phyloP scores from a whole-genome alignment of 2,329 filamentous ascomycete genomes.

The Blastomyces parvus region DNA sequence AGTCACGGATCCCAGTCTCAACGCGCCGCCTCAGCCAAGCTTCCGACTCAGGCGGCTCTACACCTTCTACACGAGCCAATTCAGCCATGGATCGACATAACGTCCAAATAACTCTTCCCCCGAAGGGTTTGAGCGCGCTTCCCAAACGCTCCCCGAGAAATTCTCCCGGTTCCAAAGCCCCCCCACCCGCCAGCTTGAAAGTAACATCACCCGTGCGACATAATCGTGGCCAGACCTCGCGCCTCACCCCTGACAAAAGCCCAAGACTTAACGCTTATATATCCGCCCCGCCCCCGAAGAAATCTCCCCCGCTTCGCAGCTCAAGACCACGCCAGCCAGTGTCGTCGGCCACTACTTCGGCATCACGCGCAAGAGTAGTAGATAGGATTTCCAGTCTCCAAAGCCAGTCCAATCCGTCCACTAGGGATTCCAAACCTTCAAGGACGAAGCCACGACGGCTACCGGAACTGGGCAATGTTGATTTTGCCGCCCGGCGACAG shows the following conservation, averaged over 20 bases:
- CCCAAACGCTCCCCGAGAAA: conserved; percentile 32
- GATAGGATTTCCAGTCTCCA: conserved; percentile 45
- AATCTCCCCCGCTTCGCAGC: conserved; percentile 67
- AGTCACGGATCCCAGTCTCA: conserved; percentile 39
- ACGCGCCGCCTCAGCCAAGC: conserved; percentile 32
- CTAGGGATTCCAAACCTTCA: conserved; percentile 26
- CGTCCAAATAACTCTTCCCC: conserved; percentile 23
- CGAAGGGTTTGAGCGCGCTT: conserved; percentile 33
- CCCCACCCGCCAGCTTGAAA: conserved; percentile 13
- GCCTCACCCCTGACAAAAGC: conserved; percentile 41
- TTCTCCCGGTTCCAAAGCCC: conserved; percentile 20
- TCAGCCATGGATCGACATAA: conserved; percentile 25
- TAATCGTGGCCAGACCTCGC: conserved; percentile 24
- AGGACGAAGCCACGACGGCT: conserved; percentile 33
- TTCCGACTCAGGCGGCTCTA: conserved; percentile 35
- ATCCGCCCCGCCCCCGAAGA: conserved; percentile 57
- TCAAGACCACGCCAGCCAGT: conserved; percentile 73
- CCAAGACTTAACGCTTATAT: conserved; percentile 64
- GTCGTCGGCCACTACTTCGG: conserved; percentile 61
- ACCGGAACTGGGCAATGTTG: conserved; percentile 62
- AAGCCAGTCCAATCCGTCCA: conserved; percentile 28
- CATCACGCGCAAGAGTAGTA: conserved; percentile 56
- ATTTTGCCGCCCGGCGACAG: conserved; percentile 73
- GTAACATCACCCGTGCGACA: conserved; percentile 29
- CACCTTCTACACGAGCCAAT: conserved; percentile 26